phyloP scores from a whole-genome alignment of 2,329 filamentous ascomycete genomes.

The Calycina marina region DNA sequence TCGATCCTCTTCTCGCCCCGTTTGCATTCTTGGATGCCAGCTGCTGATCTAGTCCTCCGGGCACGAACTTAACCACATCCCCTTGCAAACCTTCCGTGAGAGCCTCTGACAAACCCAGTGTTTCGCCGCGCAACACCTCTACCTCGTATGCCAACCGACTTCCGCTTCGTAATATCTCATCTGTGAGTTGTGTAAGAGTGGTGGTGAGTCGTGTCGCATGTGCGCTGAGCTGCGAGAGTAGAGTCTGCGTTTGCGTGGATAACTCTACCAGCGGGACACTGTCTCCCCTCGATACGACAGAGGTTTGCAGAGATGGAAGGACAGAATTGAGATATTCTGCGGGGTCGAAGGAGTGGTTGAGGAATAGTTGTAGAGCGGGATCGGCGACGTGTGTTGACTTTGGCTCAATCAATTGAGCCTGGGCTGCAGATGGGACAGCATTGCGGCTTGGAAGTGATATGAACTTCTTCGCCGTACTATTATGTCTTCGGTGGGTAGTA shows the following conservation, averaged over 20 bases:
- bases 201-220: conserved; percentile 73
- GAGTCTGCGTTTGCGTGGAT: conserved; percentile 64
- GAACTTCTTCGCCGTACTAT: conserved; percentile 14
- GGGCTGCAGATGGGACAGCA: too few relatives aligned
- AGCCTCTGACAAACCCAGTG: conserved; percentile 63
- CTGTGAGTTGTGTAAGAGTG: conserved; percentile 75
- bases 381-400: conserved; percentile 53
- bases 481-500: conserved; percentile 14
- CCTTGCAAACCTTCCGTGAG: conserved; percentile 57
- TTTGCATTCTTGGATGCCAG: conserved; percentile 16
- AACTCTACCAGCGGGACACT: conserved; percentile 54
- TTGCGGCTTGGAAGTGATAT: too few relatives aligned
- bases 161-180: conserved; percentile 84
- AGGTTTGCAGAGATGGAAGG: conserved; percentile 49
- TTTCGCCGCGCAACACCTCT: conserved; percentile 81
- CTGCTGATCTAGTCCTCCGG: conserved; percentile 26
- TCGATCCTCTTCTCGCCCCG: conserved; percentile 17
- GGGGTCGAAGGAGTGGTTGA: conserved; percentile 64
- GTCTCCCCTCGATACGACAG: conserved; percentile 18
- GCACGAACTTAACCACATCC: conserved; percentile 61
- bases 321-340: conserved; percentile 72
- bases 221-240: conserved; percentile 78
- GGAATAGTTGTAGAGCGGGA: conserved; percentile 59
- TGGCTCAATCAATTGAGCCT: too few relatives aligned
- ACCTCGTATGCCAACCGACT: conserved; percentile 87